Evolutionary conservation across 805 yeast genomes (phyloP).

Genomic region (Brettanomyces naardenensis): DNA sequence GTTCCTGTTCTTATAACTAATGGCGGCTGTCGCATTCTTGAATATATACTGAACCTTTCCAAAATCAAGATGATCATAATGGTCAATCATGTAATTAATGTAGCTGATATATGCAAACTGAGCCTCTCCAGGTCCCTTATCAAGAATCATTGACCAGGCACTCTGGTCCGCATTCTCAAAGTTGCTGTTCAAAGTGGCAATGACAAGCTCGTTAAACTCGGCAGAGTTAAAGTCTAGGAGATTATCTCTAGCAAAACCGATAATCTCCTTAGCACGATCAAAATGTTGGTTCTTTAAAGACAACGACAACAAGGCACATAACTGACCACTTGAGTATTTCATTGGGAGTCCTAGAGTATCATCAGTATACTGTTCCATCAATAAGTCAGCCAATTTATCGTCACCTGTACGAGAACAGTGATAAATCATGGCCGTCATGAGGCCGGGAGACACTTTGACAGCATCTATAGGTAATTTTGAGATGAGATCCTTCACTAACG

Average conservation of each 20-base stretch:
- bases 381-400: conserved; percentile 17
- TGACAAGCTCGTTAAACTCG: conserved; percentile 26
- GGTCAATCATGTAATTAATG: conserved; percentile 22
- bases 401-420: conserved; percentile 23
- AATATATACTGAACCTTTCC: conserved; percentile 18
- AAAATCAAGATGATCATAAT: conserved; percentile 15
- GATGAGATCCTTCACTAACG: conserved; percentile 19
- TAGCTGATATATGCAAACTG: conserved; percentile 22
- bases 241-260: conserved; percentile 19
- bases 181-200: conserved; percentile 15
- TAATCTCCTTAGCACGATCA: conserved; percentile 22
- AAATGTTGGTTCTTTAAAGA: conserved; percentile 20
- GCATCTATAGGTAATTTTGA: conserved; percentile 26
- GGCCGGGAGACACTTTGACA: conserved; percentile 23
- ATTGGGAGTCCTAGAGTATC: conserved; percentile 15
- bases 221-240: conserved; percentile 17
- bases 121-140: conserved; percentile 13
- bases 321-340: conserved; percentile 21
- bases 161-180: conserved; percentile 7
- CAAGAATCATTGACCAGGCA: conserved; percentile 23
- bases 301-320: conserved; percentile 23
- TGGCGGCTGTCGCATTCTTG: conserved; percentile 7
- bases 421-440: conserved; percentile 24
- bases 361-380: conserved; percentile 20
- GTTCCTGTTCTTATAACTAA: conserved; percentile 11